phyloP scores from a whole-genome alignment of 2,329 filamentous ascomycete species.

The Fusarium continuum region DNA sequence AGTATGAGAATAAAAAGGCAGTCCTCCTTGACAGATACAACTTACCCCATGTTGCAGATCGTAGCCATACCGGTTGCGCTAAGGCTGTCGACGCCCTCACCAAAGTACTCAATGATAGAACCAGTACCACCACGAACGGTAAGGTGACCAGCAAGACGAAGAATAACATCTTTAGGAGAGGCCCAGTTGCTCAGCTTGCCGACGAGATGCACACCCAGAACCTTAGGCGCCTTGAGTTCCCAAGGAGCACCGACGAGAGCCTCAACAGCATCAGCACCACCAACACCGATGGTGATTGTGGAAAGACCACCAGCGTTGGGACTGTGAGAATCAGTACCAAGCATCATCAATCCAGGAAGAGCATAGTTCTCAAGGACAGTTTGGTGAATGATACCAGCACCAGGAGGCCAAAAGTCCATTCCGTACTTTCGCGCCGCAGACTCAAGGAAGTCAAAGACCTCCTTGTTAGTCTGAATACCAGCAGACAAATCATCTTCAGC shows the following conservation, averaged over 20 bases:
- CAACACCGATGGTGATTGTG: slow-evolving; percentile 95
- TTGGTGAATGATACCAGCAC: slow-evolving; percentile 96
- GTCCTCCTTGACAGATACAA: neutral
- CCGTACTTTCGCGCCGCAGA: slow-evolving; percentile 90
- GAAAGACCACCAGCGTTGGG: slow-evolving; percentile 96
- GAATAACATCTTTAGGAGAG: slow-evolving; percentile 93
- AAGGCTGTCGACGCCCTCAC: slow-evolving; percentile 86
- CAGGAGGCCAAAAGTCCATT: slow-evolving; percentile 95
- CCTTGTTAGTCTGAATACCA: slow-evolving; percentile 90
- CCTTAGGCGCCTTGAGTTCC: slow-evolving; percentile 94
- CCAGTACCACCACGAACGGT: slow-evolving; percentile 95
- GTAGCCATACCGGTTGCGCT: slow-evolving; percentile 95
- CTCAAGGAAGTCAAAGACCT: slow-evolving; percentile 97
- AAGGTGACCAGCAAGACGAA: slow-evolving; percentile 86
- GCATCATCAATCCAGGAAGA: slow-evolving; percentile 97
- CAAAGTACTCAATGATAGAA: slow-evolving; percentile 93
- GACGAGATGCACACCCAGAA: slow-evolving; percentile 85
- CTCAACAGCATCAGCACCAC: slow-evolving; percentile 96
- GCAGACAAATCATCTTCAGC: slow-evolving; percentile 85
- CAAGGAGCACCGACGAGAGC: slow-evolving; percentile 95
- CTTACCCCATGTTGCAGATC: slow-evolving; percentile 79
- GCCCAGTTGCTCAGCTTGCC: slow-evolving; percentile 91
- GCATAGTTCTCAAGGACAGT: slow-evolving; percentile 98
- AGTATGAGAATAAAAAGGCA: neutral
- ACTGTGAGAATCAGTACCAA: slow-evolving; percentile 96